Percentiles rank a stretch among this genome's conserved stretches.
Evolutionary conservation across 2,329 filamentous ascomycete genomes (phyloP).

Genomic region (Aspergillus arachidicola): DNA sequence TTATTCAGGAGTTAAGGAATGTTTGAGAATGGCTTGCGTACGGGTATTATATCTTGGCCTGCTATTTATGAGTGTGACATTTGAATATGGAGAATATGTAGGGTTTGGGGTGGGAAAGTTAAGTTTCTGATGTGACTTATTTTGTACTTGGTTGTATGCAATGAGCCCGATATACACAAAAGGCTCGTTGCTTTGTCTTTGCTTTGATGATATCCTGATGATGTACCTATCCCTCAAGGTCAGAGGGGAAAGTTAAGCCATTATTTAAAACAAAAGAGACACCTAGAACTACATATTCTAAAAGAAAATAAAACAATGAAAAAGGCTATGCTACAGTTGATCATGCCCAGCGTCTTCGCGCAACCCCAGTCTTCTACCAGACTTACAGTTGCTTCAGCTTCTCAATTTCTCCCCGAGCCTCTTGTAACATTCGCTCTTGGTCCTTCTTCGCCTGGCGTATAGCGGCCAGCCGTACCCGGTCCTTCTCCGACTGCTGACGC

Average conservation of each 20-base stretch:
- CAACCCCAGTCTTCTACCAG: constrained; percentile 7
- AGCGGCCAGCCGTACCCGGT: constrained; percentile 39
- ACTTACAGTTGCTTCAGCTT: constrained; percentile 40
- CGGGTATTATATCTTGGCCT: not conserved
- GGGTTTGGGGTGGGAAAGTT: not conserved
- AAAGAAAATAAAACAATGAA: constrained; percentile 18
- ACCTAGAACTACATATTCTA: constrained; percentile 23
- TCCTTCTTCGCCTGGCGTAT: constrained; percentile 49
- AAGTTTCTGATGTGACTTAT: not conserved
- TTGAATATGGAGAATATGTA: not conserved
- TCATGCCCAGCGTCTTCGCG: constrained; percentile 12
- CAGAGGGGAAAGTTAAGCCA: not conserved
- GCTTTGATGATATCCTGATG: constrained; percentile 2
- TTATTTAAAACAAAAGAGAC: constrained; percentile 6
- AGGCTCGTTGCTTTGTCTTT: not conserved
- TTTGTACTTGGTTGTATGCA: not conserved
- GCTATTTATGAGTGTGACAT: not conserved
- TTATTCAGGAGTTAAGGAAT: constrained; percentile 20
- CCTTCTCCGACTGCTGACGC: constrained; percentile 38
- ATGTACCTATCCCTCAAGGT: not conserved
- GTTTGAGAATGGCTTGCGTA: constrained; percentile 14
- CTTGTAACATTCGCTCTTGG: constrained; percentile 48
- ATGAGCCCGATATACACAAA: not conserved
- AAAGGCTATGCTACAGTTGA: constrained; percentile 28
- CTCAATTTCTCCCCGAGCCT: constrained; percentile 48